A percentile compares a stretch with the other conserved stretches of the same genome.
phyloP scores from a whole-genome alignment of 2,329 filamentous ascomycete species.

The Colletotrichum sp. region DNA sequence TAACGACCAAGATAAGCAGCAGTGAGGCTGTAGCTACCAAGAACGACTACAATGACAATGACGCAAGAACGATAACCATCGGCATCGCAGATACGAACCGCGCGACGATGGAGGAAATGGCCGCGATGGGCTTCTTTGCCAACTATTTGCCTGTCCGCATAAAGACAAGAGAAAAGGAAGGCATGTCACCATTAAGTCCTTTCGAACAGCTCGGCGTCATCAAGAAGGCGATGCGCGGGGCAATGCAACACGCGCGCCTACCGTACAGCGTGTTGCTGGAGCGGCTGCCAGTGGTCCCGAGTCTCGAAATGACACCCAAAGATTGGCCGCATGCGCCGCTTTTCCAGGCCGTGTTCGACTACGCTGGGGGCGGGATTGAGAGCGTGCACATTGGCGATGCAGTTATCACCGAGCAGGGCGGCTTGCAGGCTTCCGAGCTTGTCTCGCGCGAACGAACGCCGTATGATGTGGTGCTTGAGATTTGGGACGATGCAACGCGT shows the following conservation, averaged over 20 bases:
- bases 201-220: neutral
- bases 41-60: neutral
- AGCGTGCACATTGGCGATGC: neutral
- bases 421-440: neutral
- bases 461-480: slow-evolving; percentile 1
- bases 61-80: slow-evolving; percentile 30
- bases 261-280: neutral
- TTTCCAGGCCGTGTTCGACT: slow-evolving; percentile 4
- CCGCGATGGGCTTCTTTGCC: slow-evolving; percentile 49
- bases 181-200: neutral
- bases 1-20: neutral
- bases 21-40: neutral
- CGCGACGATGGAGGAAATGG: slow-evolving; percentile 29
- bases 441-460: neutral
- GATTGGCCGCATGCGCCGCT: neutral
- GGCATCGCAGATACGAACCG: slow-evolving; percentile 53
- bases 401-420: neutral
- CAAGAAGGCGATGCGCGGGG: neutral
- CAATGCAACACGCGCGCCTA: neutral
- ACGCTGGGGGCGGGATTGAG: neutral
- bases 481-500: neutral
- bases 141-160: slow-evolving; percentile 54
- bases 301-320: neutral
- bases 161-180: slow-evolving; percentile 8
- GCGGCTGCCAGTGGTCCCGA: neutral